Evolutionary conservation across 495 filamentous ascomycete species (phyloP), one percentile per base, ranked within the genome.

Genomic region (Hypoxylon intermedium): DNA sequence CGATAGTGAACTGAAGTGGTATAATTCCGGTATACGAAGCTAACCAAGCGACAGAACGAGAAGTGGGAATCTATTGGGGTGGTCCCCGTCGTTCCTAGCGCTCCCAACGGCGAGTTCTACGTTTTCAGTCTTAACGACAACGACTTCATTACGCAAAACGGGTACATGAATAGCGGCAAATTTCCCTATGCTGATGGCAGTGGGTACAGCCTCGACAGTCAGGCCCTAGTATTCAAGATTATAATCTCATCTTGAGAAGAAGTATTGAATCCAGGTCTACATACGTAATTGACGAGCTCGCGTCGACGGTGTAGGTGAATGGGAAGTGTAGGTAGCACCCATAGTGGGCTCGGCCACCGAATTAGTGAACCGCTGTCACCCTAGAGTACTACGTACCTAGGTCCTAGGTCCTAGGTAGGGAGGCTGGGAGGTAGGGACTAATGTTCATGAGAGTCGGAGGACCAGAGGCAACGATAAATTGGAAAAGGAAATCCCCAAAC

Each of bases 111-210:
- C 31, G 87, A 90, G 74, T 92, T 82, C 64, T 91, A 83, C 70
- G 70, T 92, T 49, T 82, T 92, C 59, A 83, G 80, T 24, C 68
- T 89, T 24, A 87, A 81, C 59, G 90, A 93, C 63, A 91, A 94
- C 71, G 89, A 93, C 70, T 91, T 92, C 60, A 86, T 92, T 41
- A 92, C 89, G 3, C 85, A 92, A 70, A 77, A 92, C 74, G 89
- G 86, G 2, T 79, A 78, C 53, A 80, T 88, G 71, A 83, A 91
- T 59, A 78, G 77, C 58, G 90, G 89, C 12, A 77, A 75, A 54
- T 76, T 83, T 26, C 71, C 70, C 15, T 93, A 87, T 65, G 65
- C 75, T 6, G 89, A 94, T 65, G 75, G 62, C 0, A 86, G 79
- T 12, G 89, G 89, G 0, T 87, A 75, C 41, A 82, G 81, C 49